Conservation (phyloP, 495 filamentous ascomycete genomes). For the Xylaria sp. region DNA sequence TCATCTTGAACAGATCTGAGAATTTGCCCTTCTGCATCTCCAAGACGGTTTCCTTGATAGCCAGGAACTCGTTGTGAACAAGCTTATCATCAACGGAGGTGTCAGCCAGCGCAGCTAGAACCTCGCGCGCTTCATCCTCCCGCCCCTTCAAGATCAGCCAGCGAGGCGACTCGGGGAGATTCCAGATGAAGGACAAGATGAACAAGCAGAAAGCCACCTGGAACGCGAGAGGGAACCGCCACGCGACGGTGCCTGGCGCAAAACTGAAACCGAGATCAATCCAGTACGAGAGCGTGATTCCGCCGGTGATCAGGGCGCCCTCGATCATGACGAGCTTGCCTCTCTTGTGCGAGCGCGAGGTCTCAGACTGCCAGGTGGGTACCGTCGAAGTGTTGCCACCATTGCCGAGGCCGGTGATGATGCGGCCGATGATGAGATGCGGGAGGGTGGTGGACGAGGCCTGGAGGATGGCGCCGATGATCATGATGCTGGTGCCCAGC, state of each 20-base stretch:
- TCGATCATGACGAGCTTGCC: constrained; percentile 84
- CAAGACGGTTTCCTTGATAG: constrained; percentile 77
- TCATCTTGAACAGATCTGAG: constrained; percentile 74
- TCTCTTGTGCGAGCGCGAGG: constrained; percentile 73
- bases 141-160: constrained; percentile 76
- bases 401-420: constrained; percentile 74
- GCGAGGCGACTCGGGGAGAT: constrained; percentile 74
- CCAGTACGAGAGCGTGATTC: constrained; percentile 79
- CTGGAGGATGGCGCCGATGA: constrained; percentile 72
- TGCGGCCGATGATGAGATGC: constrained; percentile 69
- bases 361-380: constrained; percentile 82
- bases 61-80: constrained; percentile 68
- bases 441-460: constrained; percentile 63
- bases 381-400: constrained; percentile 66
- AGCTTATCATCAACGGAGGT: constrained; percentile 58
- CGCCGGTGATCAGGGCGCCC: constrained; percentile 72
- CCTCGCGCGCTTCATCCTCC: constrained; percentile 69
- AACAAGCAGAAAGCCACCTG: constrained; percentile 72
- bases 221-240: constrained; percentile 79
- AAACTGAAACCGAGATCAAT: constrained; percentile 75
- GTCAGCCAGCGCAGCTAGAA: constrained; percentile 67
- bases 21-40: constrained; percentile 73
- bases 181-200: constrained; percentile 66
- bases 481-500: constrained; percentile 71
- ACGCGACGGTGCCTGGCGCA: constrained; percentile 67